phyloP scores from a whole-genome alignment of 768 basidiomycete species.

The Boletellus emodensis region DNA sequence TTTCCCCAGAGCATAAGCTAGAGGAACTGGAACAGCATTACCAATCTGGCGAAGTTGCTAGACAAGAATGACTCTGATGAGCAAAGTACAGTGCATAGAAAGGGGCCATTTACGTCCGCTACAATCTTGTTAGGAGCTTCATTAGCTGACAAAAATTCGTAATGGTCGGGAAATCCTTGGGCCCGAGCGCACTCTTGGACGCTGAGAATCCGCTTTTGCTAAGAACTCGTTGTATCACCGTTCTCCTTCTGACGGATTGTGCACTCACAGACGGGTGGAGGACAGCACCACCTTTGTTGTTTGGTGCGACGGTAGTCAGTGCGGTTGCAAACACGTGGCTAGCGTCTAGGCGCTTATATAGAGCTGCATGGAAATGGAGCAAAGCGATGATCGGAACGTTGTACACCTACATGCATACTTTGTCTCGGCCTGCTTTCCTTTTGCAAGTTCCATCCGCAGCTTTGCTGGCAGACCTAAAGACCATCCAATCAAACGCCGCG shows the following conservation, averaged over 20 bases:
- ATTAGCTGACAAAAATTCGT: slow-evolving; percentile 54
- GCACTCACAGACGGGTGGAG: slow-evolving; percentile 44
- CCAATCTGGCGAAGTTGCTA: slow-evolving; percentile 78
- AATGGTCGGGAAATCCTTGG: slow-evolving; percentile 75
- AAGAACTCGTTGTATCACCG: not conserved
- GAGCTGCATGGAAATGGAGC: slow-evolving; percentile 32
- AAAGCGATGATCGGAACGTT: not conserved
- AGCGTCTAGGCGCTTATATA: slow-evolving; percentile 55
- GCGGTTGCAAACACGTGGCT: slow-evolving; percentile 58
- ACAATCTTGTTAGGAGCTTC: slow-evolving; percentile 33
- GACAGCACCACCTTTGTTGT: slow-evolving; percentile 42
- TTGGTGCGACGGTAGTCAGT: slow-evolving; percentile 53
- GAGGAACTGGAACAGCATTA: slow-evolving; percentile 72
- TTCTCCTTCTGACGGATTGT: not conserved
- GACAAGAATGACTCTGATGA: slow-evolving; percentile 7
- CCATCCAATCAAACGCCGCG: not conserved
- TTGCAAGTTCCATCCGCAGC: slow-evolving; percentile 37
- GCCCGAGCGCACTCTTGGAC: slow-evolving; percentile 68
- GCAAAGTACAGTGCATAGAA: not conserved
- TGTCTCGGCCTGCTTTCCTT: slow-evolving; percentile 22
- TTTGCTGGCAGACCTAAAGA: slow-evolving; percentile 40
- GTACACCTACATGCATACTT: slow-evolving; percentile 26
- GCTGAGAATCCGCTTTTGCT: slow-evolving; percentile 72
- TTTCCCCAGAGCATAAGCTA: slow-evolving; percentile 59
- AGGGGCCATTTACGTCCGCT: slow-evolving; percentile 46